Conservation (phyloP, 2,329 filamentous ascomycete genomes). For the Zymoseptoria brevis region DNA sequence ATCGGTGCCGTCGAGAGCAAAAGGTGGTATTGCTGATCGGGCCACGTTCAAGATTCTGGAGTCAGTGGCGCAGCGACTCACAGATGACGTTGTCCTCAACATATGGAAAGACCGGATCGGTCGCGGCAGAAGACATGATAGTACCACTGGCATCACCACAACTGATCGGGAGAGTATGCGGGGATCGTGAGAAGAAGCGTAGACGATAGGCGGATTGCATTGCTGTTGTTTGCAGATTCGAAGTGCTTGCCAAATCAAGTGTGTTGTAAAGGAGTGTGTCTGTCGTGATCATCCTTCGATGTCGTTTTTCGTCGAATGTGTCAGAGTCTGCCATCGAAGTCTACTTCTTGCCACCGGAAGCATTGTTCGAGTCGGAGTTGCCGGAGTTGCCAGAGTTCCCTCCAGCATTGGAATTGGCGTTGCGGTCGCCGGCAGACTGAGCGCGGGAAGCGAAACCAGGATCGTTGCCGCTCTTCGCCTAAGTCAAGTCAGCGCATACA, state of each 20-base stretch:
- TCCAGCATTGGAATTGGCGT: constrained; percentile 9
- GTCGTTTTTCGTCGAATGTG: not conserved
- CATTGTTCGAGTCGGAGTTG: not conserved
- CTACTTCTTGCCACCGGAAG: not conserved
- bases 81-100: not conserved
- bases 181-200: not conserved
- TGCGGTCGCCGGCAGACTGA: constrained; percentile 24
- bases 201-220: not conserved
- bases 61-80: not conserved
- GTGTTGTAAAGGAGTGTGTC: not conserved
- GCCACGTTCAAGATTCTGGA: not conserved
- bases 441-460: constrained; percentile 11
- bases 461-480: constrained; percentile 14
- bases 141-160: not conserved
- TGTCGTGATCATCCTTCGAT: not conserved
- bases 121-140: not conserved
- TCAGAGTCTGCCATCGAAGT: not conserved
- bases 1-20: not conserved
- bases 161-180: not conserved
- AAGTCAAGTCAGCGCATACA: not conserved
- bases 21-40: not conserved
- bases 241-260: not conserved
- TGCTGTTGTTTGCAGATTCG: not conserved
- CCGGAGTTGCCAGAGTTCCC: constrained; percentile 1
- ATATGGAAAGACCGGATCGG: not conserved